Percentiles rank a stretch among this genome's conserved stretches.
phyloP scores from a whole-genome alignment of 345 rosid species.

The Trapa incisa region DNA sequence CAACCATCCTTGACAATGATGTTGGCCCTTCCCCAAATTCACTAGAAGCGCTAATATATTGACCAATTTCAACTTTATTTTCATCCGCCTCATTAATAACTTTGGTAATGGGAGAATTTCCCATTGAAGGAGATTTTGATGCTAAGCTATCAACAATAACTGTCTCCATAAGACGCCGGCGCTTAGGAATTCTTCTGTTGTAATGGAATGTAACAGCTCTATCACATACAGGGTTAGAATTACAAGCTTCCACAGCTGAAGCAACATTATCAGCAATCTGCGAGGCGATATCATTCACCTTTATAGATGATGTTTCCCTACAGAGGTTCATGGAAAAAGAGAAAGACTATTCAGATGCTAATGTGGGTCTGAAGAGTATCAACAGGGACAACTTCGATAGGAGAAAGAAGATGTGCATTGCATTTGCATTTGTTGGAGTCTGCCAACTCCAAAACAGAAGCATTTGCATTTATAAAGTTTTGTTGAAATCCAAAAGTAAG shows the following conservation, averaged over 20 bases:
- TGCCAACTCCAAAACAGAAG: background rate
- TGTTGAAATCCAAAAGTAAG: background rate
- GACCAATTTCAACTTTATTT: conserved; percentile 27
- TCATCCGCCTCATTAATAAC: conserved; percentile 31
- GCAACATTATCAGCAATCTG: conserved; percentile 75
- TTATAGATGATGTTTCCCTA: conserved; percentile 96
- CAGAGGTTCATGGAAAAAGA: conserved; percentile 3
- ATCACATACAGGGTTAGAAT: conserved; percentile 42
- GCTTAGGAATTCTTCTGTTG: conserved; percentile 76
- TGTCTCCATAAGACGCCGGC: conserved; percentile 68
- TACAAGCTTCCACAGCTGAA: conserved; percentile 74
- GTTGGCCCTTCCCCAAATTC: conserved; percentile 52
- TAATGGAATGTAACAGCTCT: conserved; percentile 61
- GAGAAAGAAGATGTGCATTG: background rate
- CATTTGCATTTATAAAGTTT: no score
- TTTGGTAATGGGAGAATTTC: conserved; percentile 19
- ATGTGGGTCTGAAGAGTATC: background rate
- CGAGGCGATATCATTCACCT: conserved; percentile 81
- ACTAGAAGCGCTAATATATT: conserved; percentile 26
- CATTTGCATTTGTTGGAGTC: background rate
- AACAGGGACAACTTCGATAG: conserved; percentile 1
- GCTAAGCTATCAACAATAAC: conserved; percentile 24
- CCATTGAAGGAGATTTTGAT: conserved; percentile 21
- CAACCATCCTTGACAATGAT: conserved; percentile 83
- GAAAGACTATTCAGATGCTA: background rate